Base-by-base conservation (phyloP, 225 moss, liverwort and hornwort genomes). In the Antitrichia curtipendula region DNA sequence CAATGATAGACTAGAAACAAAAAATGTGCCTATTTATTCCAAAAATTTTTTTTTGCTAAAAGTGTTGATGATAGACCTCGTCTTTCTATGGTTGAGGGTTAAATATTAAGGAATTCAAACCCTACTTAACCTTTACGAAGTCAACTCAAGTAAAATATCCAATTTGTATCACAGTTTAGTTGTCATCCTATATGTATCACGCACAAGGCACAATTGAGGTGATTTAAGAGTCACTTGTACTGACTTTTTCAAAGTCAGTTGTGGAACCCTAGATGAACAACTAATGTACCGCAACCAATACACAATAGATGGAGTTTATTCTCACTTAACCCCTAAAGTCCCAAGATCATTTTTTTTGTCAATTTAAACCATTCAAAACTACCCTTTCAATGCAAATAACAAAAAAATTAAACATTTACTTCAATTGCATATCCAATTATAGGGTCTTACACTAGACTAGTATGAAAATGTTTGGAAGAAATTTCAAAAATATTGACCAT, bases 241-340 rank as follows among this genome's bases (percentile, higher is more conserved):
- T 72, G 10, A 18, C 13, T 29, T 32, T n/a, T 4, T 49, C 4
- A 0, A 73, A 31, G 32, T 32, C 20, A 31, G 20, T 49, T 49
- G 20, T 47, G 1, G 47, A 4, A 11, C 2, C 3, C 2, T 11
- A 73, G 4, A 47, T 73, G 49, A 49, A 73, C 7, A 73, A 49
- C 6, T 71, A 71, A 47, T 2, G 18, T 19, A 73, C 4, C 0
- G 1, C 20, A 31, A 32, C 4, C 4, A 47, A 49, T 47, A 12
- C 0, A 12, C 12, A 47, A 73, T 47, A 12, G 10, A 31, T 73
- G 7, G 47, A 47, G 4, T 20, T 32, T 12, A 32, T 50, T 12
- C 2, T 32, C 21, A 24, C 1, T 53, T 36, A 36, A 53, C 5
- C 2, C 0, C 5, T 5, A 6, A 34, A 49, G 4, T 74, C 4